Evolutionary conservation across 164 flowering plant genomes (phyloP), one percentile per base, ranked within the genome.

Genomic region (Magnolia changhungtana): DNA sequence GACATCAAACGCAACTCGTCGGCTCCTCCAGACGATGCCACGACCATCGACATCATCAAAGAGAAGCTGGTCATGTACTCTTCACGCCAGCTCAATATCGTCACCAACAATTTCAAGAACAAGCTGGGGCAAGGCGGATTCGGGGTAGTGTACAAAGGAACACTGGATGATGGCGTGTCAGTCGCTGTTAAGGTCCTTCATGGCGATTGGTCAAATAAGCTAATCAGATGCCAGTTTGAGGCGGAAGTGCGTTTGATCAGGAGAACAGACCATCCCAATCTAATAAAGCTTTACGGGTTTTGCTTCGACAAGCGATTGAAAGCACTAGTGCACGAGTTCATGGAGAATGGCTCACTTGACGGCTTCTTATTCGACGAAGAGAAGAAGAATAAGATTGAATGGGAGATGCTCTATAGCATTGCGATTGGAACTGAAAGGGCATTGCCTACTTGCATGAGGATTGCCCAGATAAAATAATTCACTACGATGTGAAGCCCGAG

Each of bases 151-250:
- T 72, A 72, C 52, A 72, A 58, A 59, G 74, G 74, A 24, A 24
- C 45, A 11, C 74, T 72, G 0, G 65, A 16, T 2, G 49, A 58
- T 13, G 74, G 74, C 14, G 23, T 11, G 20, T n/a, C n/a, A 11
- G 74, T 72, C 9, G 74, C 74, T 55, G 74, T 72, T 0, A 72
- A 72, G 21, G 74, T 72, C 74, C 74, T 72, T 9, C 55, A 58
- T 23, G 27, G 64, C 31, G 10, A 29, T 24, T 52, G 45, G 27
- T 49, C 72, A 3, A 50, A 70, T 50, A 9, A 70, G n/a, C 21
- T 49, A n/a, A 49, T 70, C 1, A 70, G 45, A 45, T 20, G 14
- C 23, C 72, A 59, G 49, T 74, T 74, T 24, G 31, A 63, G 67
- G 67, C 76, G 1, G 76, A 74, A 74, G 67, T 74, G 69, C 63